A percentile compares a stretch with the other conserved stretches of the same genome.
Evolutionary conservation across 345 rosid species (phyloP).

Genomic region (Litchi chinensis): DNA sequence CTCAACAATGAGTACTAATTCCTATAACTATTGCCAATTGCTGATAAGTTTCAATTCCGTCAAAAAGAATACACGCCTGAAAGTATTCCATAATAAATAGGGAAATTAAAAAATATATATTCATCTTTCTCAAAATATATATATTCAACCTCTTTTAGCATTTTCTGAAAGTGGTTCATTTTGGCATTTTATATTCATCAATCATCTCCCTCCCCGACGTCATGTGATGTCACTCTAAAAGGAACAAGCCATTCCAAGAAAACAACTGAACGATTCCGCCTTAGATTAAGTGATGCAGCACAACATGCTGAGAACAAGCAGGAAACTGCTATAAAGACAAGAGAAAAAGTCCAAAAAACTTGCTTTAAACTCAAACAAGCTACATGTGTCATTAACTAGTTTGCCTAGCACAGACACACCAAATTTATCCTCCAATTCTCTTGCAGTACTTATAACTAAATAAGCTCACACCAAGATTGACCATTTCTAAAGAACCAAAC

Average conservation of each 20-base stretch:
- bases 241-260: not conserved
- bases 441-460: not conserved
- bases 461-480: not conserved
- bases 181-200: slow-evolving; percentile 6
- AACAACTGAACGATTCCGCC: not conserved
- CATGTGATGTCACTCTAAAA: not conserved
- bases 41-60: not conserved
- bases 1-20: not conserved
- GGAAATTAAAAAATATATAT: not conserved
- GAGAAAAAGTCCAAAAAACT: not conserved
- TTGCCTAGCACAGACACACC: not conserved
- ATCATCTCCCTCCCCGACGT: not conserved
- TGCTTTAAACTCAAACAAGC: not conserved
- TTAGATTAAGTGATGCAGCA: not conserved
- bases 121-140: no score
- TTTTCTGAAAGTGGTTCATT: not conserved
- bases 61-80: not conserved
- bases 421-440: slow-evolving; percentile 2
- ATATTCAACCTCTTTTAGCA: no score
- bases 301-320: not conserved
- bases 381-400: not conserved
- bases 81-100: not conserved
- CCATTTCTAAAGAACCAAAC: not conserved
- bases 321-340: slow-evolving; percentile 2
- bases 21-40: not conserved